A percentile compares a stretch with the other conserved stretches of the same genome.
phyloP scores from a whole-genome alignment of 2,329 filamentous ascomycete species.

The Immersiporthe knoxdaviesiana region DNA sequence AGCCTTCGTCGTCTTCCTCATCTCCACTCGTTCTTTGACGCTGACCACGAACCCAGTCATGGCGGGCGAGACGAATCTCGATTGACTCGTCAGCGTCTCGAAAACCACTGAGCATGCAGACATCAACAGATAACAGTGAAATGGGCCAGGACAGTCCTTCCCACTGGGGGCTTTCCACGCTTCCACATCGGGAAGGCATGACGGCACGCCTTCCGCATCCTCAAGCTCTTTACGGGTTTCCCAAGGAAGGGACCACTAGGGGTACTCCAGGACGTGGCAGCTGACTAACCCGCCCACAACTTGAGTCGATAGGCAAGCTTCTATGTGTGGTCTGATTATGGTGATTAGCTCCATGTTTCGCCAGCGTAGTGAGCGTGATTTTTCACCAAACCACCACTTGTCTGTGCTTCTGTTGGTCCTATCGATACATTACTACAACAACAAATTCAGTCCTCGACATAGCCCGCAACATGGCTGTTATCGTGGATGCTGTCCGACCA shows the following conservation, averaged over 20 bases:
- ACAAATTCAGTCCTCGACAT: too few species aligned
- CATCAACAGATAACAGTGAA: background rate
- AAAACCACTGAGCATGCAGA: constrained; percentile 8
- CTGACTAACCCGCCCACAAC: too few species aligned
- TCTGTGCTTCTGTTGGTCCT: too few species aligned
- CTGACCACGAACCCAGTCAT: background rate
- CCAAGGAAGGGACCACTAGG: background rate
- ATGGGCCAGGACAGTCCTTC: background rate
- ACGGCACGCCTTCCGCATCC: background rate
- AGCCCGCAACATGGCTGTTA: background rate
- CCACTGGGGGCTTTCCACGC: background rate
- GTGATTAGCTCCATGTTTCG: too few species aligned
- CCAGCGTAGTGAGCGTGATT: constrained; percentile 4
- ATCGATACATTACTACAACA: too few species aligned
- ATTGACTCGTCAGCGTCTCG: constrained; percentile 9
- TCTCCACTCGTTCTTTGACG: background rate
- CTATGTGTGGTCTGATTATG: too few species aligned
- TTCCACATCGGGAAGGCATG: background rate
- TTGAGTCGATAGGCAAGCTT: too few species aligned
- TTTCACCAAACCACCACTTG: background rate
- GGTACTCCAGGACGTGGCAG: too few species aligned
- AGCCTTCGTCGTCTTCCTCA: too few species aligned
- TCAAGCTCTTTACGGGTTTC: background rate
- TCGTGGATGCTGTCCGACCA: background rate
- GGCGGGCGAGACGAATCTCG: background rate